Conservation (phyloP, 2,329 filamentous ascomycete genomes). For the Esteya vermicola region DNA sequence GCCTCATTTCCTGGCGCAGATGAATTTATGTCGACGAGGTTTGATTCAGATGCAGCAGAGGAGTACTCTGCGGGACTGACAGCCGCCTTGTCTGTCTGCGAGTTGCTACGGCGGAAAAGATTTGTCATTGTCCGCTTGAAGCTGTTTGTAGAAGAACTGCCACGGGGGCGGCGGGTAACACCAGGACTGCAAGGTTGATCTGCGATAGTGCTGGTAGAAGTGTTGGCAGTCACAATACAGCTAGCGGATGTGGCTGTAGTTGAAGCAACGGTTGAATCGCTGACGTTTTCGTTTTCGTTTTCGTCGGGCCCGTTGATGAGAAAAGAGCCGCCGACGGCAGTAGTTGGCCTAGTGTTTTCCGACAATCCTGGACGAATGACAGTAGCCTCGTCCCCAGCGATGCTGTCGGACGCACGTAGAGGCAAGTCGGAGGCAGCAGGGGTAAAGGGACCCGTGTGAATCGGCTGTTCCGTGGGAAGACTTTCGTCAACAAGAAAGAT, state of each 20-base stretch:
- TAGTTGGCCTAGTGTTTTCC: conserved; percentile 2
- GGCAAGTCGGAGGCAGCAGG: too few species aligned
- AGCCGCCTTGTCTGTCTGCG: conserved; percentile 16
- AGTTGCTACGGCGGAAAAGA: conserved; percentile 30
- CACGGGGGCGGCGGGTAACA: conserved; percentile 23
- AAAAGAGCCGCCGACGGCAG: conserved; percentile 9
- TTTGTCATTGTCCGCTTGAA: conserved; percentile 36
- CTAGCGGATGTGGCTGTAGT: not conserved
- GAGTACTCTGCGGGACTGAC: conserved; percentile 6
- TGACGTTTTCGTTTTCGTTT: not conserved
- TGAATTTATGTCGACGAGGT: conserved; percentile 12
- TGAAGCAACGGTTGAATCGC: not conserved
- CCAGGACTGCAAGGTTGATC: conserved; percentile 17
- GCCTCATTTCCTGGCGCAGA: not conserved
- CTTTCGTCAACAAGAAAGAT: conserved; percentile 1
- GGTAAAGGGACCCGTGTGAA: too few species aligned
- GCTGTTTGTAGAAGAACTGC: conserved; percentile 23
- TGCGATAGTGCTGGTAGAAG: not conserved
- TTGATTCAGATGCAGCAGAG: conserved; percentile 13
- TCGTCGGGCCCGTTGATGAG: conserved; percentile 3
- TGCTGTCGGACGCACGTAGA: too few species aligned
- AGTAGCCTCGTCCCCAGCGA: too few species aligned
- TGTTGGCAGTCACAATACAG: conserved; percentile 9
- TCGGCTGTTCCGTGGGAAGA: too few species aligned
- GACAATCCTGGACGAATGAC: not conserved